Percentiles rank a stretch among this genome's conserved stretches.
phyloP scores from a whole-genome alignment of 192 early-diverging fungal species.

The Polychytrium aggregatum region DNA sequence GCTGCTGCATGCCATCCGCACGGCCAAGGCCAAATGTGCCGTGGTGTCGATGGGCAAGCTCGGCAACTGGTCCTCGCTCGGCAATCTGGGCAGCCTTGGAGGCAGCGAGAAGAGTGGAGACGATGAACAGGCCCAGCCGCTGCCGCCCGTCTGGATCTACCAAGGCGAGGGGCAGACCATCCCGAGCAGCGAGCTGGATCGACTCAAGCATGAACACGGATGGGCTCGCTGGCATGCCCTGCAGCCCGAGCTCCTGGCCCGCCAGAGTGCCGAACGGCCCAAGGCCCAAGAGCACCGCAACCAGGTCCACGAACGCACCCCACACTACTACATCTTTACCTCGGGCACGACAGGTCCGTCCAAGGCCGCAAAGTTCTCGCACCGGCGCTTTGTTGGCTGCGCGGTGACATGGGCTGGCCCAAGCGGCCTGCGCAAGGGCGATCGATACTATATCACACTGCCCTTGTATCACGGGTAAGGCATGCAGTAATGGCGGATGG shows the following conservation, averaged over 20 bases:
- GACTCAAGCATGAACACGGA: not conserved
- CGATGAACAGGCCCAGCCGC: too few species aligned
- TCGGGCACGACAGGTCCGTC: slow-evolving; percentile 14
- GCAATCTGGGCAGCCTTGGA: too few species aligned
- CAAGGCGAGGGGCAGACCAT: not conserved
- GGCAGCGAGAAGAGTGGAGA: too few species aligned
- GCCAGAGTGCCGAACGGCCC: not conserved
- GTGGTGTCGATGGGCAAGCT: slow-evolving; percentile 1
- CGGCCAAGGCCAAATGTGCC: not conserved
- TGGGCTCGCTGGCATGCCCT: too few species aligned
- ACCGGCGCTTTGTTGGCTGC: slow-evolving; percentile 7
- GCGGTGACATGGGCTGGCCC: slow-evolving; percentile 10
- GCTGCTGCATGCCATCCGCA: slow-evolving; percentile 1
- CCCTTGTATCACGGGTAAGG: slow-evolving; percentile 9
- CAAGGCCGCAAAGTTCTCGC: slow-evolving; percentile 15
- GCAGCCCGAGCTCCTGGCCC: not conserved
- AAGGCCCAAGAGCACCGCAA: not conserved
- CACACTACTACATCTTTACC: slow-evolving; percentile 11
- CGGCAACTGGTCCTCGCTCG: not conserved
- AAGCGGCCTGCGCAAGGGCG: not conserved
- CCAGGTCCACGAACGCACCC: not conserved
- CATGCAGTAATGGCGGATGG: not conserved
- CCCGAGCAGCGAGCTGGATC: not conserved
- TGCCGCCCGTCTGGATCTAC: not conserved
- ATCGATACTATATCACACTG: slow-evolving; percentile 9